These are phyloP conservation scores for Hanseniaspora sp. DNA, from an alignment of 1,139 yeast species.

Conservation along the genomic window DNA sequence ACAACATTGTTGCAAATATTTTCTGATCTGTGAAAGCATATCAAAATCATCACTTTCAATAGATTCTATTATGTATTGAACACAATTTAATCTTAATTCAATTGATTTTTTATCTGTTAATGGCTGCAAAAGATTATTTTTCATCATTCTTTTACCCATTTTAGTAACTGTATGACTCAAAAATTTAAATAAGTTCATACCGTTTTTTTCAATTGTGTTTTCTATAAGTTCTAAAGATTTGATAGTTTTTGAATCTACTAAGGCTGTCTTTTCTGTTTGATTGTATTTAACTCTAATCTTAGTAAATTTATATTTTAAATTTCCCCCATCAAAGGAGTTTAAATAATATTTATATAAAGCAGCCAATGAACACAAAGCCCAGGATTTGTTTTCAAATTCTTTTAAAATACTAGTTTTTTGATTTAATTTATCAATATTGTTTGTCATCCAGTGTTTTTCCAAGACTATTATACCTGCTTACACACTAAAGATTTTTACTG, in stretches of 20 bases:
- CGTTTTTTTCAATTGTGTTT: conserved; percentile 27
- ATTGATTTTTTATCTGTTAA: conserved; percentile 33
- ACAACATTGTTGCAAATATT: conserved; percentile 21
- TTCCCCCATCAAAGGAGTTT: conserved; percentile 31
- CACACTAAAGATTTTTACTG: conserved; percentile 24
- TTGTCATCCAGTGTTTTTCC: conserved; percentile 19
- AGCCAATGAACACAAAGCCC: conserved; percentile 24
- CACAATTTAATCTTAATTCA: conserved; percentile 30
- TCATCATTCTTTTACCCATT: conserved; percentile 37
- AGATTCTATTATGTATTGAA: conserved; percentile 28
- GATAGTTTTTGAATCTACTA: conserved; percentile 34
- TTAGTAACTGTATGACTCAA: conserved; percentile 35
- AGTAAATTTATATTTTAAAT: conserved; percentile 19
- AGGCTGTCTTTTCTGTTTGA: conserved; percentile 35
- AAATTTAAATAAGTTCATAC: conserved; percentile 31
- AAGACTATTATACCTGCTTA: conserved; percentile 24
- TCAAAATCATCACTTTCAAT: conserved; percentile 22
- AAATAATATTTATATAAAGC: too few relatives aligned
- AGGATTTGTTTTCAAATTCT: conserved; percentile 25
- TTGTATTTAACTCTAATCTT: conserved; percentile 33
- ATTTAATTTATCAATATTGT: conserved; percentile 19
- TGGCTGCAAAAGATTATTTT: conserved; percentile 37
- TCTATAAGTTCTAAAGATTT: conserved; percentile 33
- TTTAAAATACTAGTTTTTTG: conserved; percentile 18
- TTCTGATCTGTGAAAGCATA: conserved; percentile 22